Base-by-base conservation (phyloP, 257 asterid genomes). In the Jaltomata sinuosa region DNA sequence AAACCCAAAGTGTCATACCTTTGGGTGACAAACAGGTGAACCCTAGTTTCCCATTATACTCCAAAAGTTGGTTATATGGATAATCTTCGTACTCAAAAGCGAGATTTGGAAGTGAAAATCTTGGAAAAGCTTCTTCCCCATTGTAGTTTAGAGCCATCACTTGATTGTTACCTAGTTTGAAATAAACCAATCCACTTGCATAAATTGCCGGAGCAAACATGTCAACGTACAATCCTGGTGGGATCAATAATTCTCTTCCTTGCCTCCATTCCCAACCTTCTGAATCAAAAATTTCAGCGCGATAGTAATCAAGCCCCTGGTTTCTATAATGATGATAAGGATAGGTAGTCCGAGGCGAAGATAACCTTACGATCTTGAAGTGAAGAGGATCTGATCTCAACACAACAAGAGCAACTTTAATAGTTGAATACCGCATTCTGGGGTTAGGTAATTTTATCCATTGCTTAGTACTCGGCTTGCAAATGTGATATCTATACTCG, bases 281-380 rank as follows among this genome's bases (percentile, higher is more conserved):
- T 11, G 85, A 85, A 74, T 85, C 85, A 36, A 85, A 85, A 1
- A 85, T 47, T 12, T 85, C 81, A 25, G 38, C 47, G 3, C 79
- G 11, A 45, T 21, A 69, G 27, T 72, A 19, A 25, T 14, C 53
- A 4, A 25, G 31, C 18, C 21, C 38, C 3, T 8, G 25, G 47
- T 18, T 45, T 47, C 36, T 49, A 40, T 14, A 50, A 65, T 4
- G 55, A 29, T 32, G 53, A 45, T 38, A 16, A 45, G 21, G 53
- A 45, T 38, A 16, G 31, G 21, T 4, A n/a, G 29, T 49, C 0
- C 54, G 74, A 25, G 78, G 85, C 3, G 7, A 1, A 1, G 87
- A 85, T 2, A 85, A 3, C 38, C 85, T 81, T 21, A 85, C 18
- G 11, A 81, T 85, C 47, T 68, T 59, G 31, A 32, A 82, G 5